Conservation (phyloP, 2,329 filamentous ascomycete species). For the Microdochium paspali region DNA sequence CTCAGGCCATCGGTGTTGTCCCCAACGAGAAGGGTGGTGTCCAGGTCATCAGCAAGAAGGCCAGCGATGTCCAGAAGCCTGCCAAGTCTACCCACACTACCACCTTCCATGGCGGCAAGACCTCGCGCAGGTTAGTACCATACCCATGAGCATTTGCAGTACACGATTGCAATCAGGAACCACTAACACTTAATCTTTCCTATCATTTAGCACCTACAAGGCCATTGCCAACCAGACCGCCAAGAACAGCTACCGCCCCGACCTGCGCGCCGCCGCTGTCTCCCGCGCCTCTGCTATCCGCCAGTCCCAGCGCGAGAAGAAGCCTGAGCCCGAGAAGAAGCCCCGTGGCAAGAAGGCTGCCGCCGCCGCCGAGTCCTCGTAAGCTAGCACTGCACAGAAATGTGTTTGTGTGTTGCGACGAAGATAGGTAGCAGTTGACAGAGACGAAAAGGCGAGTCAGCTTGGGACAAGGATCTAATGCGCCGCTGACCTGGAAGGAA, state of each 20-base stretch:
- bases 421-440: constrained; percentile 4
- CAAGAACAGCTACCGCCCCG: constrained; percentile 76
- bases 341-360: constrained; percentile 69
- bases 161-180: constrained; percentile 3
- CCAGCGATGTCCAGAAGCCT: constrained; percentile 63
- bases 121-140: constrained; percentile 66
- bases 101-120: constrained; percentile 62
- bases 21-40: constrained; percentile 71
- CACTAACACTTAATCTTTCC: background rate
- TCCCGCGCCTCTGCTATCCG: constrained; percentile 81
- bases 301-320: constrained; percentile 67
- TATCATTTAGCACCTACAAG: constrained; percentile 67
- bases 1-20: constrained; percentile 73
- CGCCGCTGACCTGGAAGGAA: background rate
- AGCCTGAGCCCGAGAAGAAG: constrained; percentile 67
- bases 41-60: constrained; percentile 77
- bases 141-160: background rate
- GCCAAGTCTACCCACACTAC: constrained; percentile 54
- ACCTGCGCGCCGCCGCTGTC: constrained; percentile 70
- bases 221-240: constrained; percentile 73
- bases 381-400: constrained; percentile 10
- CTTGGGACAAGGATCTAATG: background rate
- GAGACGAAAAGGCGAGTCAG: constrained; percentile 4
- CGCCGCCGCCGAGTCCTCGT: constrained; percentile 52
- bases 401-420: background rate